A percentile compares a stretch with the other conserved stretches of the same genome.
These are phyloP conservation scores for Saturnispora kantuleensis DNA, from an alignment of 805 yeast genomes.

Conservation along the genomic window DNA sequence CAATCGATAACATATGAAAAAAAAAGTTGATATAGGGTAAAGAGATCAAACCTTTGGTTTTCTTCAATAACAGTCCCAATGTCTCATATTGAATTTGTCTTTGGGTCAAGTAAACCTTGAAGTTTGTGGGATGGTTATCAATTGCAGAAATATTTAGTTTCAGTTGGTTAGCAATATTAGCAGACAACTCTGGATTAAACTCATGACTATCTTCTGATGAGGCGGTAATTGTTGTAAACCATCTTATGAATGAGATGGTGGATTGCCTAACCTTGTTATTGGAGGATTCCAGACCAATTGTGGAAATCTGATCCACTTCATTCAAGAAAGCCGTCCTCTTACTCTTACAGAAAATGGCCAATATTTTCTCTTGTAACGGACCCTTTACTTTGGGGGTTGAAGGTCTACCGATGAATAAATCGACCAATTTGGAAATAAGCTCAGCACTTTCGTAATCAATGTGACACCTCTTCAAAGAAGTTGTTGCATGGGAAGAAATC, in stretches of 20 bases:
- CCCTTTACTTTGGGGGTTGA: constrained; percentile 43
- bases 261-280: constrained; percentile 43
- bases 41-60: constrained; percentile 36
- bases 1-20: constrained; percentile 60
- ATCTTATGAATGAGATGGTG: constrained; percentile 54
- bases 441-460: constrained; percentile 42
- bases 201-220: constrained; percentile 9
- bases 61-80: constrained; percentile 51
- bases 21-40: constrained; percentile 52
- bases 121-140: constrained; percentile 25
- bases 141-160: constrained; percentile 35
- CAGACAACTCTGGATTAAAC: constrained; percentile 26
- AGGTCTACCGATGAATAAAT: constrained; percentile 41
- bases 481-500: constrained; percentile 45
- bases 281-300: constrained; percentile 51
- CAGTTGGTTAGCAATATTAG: constrained; percentile 41
- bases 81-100: constrained; percentile 70
- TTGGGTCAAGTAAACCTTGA: constrained; percentile 29
- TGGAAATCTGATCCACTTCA: constrained; percentile 38
- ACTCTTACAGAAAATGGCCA: constrained; percentile 43
- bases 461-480: constrained; percentile 38
- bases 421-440: constrained; percentile 35
- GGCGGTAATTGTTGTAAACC: constrained; percentile 33
- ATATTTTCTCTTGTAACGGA: constrained; percentile 46
- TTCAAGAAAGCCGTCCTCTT: constrained; percentile 35